A percentile compares a stretch with the other conserved stretches of the same genome.
These are phyloP conservation scores for Bromus sterilis DNA, from an alignment of 176 grass and related monocot species.

Conservation along the genomic window DNA sequence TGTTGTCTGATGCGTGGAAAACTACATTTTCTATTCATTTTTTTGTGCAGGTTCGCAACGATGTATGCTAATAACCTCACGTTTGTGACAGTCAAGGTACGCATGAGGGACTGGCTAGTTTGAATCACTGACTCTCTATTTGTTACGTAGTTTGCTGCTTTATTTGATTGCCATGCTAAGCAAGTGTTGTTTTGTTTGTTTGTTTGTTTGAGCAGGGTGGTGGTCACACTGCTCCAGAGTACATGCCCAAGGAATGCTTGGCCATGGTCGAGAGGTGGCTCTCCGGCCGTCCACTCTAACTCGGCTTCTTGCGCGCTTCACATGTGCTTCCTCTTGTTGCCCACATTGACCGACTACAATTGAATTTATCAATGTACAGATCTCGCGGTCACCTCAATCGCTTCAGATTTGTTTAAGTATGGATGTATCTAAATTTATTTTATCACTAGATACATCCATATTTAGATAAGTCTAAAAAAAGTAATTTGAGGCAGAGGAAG, in stretches of 20 bases:
- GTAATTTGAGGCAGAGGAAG: no score
- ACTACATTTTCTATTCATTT: no score
- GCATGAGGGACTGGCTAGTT: not conserved
- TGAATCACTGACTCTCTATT: not conserved
- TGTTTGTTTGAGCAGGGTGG: constrained; percentile 21
- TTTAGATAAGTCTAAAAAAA: no score
- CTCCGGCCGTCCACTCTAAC: constrained; percentile 3
- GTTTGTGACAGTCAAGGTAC: constrained; percentile 57
- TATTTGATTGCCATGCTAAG: not conserved
- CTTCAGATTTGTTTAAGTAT: no score
- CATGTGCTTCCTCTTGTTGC: not conserved
- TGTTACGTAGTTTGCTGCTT: not conserved
- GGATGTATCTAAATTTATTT: no score
- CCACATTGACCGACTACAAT: no score
- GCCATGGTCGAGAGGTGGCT: constrained; percentile 39
- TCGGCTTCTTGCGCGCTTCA: not conserved
- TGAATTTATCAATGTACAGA: no score
- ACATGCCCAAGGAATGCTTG: constrained; percentile 41
- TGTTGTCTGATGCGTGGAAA: not conserved
- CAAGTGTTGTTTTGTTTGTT: not conserved
- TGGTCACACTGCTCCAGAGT: constrained; percentile 49
- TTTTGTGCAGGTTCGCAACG: constrained; percentile 28
- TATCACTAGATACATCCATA: no score
- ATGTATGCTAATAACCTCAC: constrained; percentile 59
- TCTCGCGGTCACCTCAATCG: no score